These are phyloP conservation scores for Penicillium sp. DNA, from an alignment of 2,329 filamentous ascomycete species.

Conservation along the genomic window DNA sequence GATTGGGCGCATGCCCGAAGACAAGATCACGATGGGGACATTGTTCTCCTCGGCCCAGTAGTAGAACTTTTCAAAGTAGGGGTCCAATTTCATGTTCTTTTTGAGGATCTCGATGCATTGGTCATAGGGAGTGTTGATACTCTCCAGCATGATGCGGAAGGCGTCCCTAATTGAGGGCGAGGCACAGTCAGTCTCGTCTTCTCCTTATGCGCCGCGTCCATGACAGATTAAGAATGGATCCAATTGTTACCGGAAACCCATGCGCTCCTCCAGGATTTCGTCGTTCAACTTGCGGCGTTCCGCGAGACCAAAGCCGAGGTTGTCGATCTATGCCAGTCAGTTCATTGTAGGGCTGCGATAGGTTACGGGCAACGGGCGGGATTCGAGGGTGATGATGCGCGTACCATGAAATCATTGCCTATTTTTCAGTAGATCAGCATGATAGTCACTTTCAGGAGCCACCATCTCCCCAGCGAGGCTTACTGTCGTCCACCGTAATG, in stretches of 20 bases:
- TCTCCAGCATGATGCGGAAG: conserved; percentile 90
- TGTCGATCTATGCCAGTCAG: conserved; percentile 69
- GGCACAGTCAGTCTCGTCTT: not conserved
- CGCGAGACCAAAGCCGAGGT: conserved; percentile 72
- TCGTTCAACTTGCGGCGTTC: conserved; percentile 67
- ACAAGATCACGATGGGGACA: conserved; percentile 86
- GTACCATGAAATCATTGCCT: conserved; percentile 62
- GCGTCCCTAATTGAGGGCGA: conserved; percentile 51
- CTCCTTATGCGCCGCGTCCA: too few species aligned
- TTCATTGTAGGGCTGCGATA: conserved; percentile 1
- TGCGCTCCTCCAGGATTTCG: conserved; percentile 65
- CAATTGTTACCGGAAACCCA: conserved; percentile 59
- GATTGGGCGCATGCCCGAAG: conserved; percentile 86
- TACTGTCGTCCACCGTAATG: conserved; percentile 69
- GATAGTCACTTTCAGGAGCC: too few species aligned
- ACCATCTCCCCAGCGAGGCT: conserved; percentile 21
- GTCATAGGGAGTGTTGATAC: conserved; percentile 70
- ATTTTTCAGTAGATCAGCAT: not conserved
- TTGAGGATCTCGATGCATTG: conserved; percentile 74
- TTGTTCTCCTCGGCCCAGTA: conserved; percentile 74
- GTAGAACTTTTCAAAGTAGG: conserved; percentile 82
- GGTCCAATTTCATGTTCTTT: conserved; percentile 81
- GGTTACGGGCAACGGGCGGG: not conserved
- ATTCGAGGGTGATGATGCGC: conserved; percentile 2
- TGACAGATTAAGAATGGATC: not conserved